Percentiles rank a stretch among this genome's conserved stretches.
These are phyloP conservation scores for Diaporthe sp. DNA, from an alignment of 2,329 filamentous ascomycete species.

Conservation along the genomic window DNA sequence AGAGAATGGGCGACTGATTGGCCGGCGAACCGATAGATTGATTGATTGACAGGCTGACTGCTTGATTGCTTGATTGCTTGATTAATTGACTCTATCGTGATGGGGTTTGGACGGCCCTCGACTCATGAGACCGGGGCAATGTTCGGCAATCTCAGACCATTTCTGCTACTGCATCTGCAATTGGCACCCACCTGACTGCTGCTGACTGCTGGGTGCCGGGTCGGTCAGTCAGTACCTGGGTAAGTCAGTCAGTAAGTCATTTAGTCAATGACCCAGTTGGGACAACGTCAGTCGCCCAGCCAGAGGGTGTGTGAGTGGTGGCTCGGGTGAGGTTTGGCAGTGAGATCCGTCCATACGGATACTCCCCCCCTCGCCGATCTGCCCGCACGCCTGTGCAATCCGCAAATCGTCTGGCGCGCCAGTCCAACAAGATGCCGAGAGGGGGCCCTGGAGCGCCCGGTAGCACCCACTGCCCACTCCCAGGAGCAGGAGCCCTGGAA, in stretches of 20 bases:
- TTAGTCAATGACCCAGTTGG: background rate
- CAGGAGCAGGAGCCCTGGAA: background rate
- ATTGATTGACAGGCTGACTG: background rate
- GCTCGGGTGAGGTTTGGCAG: conserved; percentile 4
- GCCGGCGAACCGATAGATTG: background rate
- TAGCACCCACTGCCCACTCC: background rate
- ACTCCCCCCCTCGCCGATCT: conserved; percentile 13
- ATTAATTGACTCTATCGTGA: conserved; percentile 19
- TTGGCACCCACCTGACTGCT: conserved; percentile 8
- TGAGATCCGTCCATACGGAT: conserved; percentile 14
- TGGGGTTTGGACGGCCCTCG: conserved; percentile 8
- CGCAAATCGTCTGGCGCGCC: conserved; percentile 19
- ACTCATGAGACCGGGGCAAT: conserved; percentile 24
- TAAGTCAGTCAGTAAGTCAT: background rate
- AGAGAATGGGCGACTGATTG: background rate
- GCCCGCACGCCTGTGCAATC: conserved; percentile 10
- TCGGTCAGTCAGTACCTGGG: no score
- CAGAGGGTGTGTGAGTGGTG: conserved; percentile 5
- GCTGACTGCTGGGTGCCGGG: background rate
- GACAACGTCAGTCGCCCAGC: background rate
- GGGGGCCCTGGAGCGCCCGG: background rate
- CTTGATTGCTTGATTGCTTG: background rate
- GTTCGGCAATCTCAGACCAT: conserved; percentile 14
- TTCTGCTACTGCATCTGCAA: conserved; percentile 2
- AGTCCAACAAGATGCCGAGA: conserved; percentile 14